Percentiles rank a stretch among this genome's conserved stretches.
Evolutionary conservation across 2,329 filamentous ascomycete species (phyloP).

Genomic region (Lasiodiplodia theobromae): DNA sequence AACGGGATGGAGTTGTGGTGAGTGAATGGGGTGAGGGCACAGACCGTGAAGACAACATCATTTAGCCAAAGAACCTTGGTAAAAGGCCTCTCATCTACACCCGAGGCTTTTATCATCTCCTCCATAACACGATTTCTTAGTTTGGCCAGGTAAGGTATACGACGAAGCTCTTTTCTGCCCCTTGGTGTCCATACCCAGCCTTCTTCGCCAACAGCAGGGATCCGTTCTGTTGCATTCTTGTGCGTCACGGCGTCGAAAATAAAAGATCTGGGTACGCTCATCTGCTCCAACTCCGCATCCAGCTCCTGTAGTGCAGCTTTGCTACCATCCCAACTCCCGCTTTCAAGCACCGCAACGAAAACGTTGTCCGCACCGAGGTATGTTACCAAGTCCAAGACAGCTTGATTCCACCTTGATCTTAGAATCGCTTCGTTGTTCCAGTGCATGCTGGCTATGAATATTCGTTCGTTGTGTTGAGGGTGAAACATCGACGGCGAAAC

Average conservation of each 20-base stretch:
- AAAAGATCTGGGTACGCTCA: slow-evolving; percentile 63
- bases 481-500: slow-evolving; percentile 2
- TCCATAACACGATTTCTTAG: slow-evolving; percentile 69
- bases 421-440: slow-evolving; percentile 71
- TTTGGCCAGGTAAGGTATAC: slow-evolving; percentile 72
- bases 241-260: slow-evolving; percentile 66
- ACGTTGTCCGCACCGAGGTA: slow-evolving; percentile 69
- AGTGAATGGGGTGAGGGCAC: slow-evolving; percentile 31
- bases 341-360: slow-evolving; percentile 72
- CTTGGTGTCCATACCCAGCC: slow-evolving; percentile 70
- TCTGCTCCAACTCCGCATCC: slow-evolving; percentile 59
- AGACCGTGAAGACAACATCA: slow-evolving; percentile 67
- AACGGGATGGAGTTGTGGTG: slow-evolving; percentile 1
- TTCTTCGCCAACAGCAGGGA: slow-evolving; percentile 42
- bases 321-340: slow-evolving; percentile 73
- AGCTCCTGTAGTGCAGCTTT: slow-evolving; percentile 67
- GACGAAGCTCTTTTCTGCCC: slow-evolving; percentile 63
- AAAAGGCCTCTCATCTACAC: slow-evolving; percentile 45
- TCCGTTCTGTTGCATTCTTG: slow-evolving; percentile 54
- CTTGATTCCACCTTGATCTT: slow-evolving; percentile 67
- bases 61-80: slow-evolving; percentile 69
- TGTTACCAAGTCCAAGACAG: slow-evolving; percentile 63
- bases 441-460: slow-evolving; percentile 74
- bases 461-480: slow-evolving; percentile 34
- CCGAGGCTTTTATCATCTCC: slow-evolving; percentile 59